phyloP scores from a whole-genome alignment of 2,329 filamentous ascomycete species.

The Colletotrichum tanaceti region DNA sequence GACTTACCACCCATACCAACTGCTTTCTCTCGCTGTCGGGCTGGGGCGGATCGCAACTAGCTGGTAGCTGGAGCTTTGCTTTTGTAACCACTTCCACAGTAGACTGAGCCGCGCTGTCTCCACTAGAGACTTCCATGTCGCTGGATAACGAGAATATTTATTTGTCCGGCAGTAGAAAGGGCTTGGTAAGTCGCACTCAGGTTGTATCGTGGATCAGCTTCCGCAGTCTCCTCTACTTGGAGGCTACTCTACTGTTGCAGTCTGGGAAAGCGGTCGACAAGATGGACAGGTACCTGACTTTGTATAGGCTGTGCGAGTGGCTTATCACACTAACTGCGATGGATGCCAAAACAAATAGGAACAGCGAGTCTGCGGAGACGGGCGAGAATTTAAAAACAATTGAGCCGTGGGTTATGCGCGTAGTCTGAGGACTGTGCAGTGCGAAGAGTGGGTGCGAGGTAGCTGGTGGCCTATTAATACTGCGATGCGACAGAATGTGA shows the following conservation, averaged over 20 bases:
- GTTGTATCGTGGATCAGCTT: not conserved
- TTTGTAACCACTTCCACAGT: slow-evolving; percentile 13
- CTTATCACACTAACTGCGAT: not conserved
- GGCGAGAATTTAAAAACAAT: not conserved
- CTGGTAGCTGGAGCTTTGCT: slow-evolving; percentile 72
- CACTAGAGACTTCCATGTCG: slow-evolving; percentile 32
- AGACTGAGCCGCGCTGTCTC: slow-evolving; percentile 27
- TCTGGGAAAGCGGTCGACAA: no score
- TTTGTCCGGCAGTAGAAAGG: not conserved
- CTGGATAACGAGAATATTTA: no score
- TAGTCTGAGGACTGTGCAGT: not conserved
- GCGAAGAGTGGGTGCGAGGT: not conserved
- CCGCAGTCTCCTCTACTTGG: not conserved
- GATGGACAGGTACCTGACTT: not conserved
- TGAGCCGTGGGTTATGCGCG: not conserved
- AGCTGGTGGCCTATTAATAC: not conserved
- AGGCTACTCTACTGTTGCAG: not conserved
- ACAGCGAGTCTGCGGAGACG: not conserved
- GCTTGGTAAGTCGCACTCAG: no score
- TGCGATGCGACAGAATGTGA: not conserved
- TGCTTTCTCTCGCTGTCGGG: slow-evolving; percentile 76
- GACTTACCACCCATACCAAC: slow-evolving; percentile 87
- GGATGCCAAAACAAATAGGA: not conserved
- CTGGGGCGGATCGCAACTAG: slow-evolving; percentile 87
- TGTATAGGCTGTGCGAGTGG: not conserved